Conservation (phyloP, 2,329 filamentous ascomycete genomes). For the Calonectria pauciramosa region DNA sequence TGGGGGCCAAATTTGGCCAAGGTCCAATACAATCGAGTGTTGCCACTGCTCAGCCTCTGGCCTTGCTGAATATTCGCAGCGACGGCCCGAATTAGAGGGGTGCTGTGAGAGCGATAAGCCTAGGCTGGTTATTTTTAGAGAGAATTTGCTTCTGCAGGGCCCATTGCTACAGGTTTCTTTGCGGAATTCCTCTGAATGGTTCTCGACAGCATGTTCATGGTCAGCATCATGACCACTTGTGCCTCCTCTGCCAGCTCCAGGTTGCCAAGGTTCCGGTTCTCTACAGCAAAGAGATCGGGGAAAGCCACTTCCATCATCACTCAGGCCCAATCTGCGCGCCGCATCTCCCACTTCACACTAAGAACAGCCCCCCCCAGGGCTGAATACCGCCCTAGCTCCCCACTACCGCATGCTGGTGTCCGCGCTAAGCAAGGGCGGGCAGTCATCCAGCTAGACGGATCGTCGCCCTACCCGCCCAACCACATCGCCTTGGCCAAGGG, state of each 20-base stretch:
- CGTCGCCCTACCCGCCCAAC: slow-evolving; percentile 17
- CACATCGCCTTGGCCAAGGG: neutral
- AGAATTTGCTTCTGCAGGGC: neutral
- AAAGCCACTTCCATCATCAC: slow-evolving; percentile 8
- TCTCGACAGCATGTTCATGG: neutral
- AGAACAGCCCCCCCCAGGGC: neutral
- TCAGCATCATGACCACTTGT: neutral
- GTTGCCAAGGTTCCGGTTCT: neutral
- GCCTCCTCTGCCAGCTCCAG: neutral
- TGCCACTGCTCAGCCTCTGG: neutral
- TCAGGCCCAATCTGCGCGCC: neutral
- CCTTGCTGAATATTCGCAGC: neutral
- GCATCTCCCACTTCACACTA: neutral
- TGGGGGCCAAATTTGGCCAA: neutral
- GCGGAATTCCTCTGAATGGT: neutral
- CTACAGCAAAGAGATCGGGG: neutral
- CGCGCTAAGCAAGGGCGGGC: slow-evolving; percentile 3
- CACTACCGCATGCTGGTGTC: neutral
- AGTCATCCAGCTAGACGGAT: slow-evolving; percentile 10
- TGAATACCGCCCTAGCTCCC: neutral
- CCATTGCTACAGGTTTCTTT: neutral
- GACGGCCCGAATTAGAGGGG: neutral
- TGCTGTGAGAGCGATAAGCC: neutral
- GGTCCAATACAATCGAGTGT: neutral
- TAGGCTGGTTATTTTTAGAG: slow-evolving; percentile 1